Evolutionary conservation across 208 protist species (phyloP), one percentile per base, ranked within the genome.

Genomic region (Phytomonas francai): DNA sequence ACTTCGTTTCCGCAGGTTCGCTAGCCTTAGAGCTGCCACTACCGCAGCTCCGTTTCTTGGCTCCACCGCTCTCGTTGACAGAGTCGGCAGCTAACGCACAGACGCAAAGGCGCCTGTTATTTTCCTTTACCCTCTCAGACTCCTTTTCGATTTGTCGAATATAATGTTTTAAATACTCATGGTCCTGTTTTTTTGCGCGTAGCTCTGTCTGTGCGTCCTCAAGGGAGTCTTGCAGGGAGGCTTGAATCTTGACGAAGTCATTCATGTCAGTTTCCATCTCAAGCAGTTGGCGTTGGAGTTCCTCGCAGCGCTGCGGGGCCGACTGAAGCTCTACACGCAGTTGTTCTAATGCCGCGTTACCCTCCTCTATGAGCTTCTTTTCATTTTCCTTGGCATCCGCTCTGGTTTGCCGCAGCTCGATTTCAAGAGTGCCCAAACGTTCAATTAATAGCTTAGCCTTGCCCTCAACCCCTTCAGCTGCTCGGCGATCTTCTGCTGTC

Each of bases 211-310:
- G 76, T 9, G 81, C 64, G 60, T 59, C 64, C 42, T 84, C 79
- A 2, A 87, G 71, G 59, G 73, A 65, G 33, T 65, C 66, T 67
- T 84, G 84, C 71, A 87, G 74, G 22, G 79, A 42, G 58, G 74
- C 70, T 59, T 85, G 81, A n/a, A 90, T 87, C 62, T 79, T 74
- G 3, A 70, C 72, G 33, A 90, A 70, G 68, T 87, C 84, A 63
- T 75, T 76, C 74, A 90, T 79, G 63, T 90, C 84, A 45, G 71
- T 78, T 66, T 90, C 81, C 75, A 90, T 72, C 63, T 90, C 84
- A 39, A 61, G 63, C 60, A 87, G 49, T 54, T 90, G 84, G 45
- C 45, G 45, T 45, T 36, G 16, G 59, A 28, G 59, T n/a, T 58
- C 59, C 25, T 32, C 39, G 28, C 49, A 59, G 51, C 29, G 51